phyloP scores from a whole-genome alignment of 441 rosid genomes.

The Rhodomyrtus psidioides region DNA sequence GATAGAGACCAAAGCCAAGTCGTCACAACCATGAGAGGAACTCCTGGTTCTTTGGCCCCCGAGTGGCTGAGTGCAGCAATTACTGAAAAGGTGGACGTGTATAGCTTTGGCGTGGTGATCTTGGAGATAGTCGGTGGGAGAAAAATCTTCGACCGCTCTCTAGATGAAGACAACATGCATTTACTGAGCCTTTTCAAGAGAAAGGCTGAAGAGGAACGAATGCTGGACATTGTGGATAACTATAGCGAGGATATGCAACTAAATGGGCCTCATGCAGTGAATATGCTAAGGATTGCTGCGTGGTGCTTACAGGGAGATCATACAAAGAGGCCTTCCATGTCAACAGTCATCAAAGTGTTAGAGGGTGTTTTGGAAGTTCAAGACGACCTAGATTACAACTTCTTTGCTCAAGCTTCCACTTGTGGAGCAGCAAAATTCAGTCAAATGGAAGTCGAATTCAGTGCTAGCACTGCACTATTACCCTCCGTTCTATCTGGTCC shows the following conservation, averaged over 20 bases:
- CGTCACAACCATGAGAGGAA: background rate
- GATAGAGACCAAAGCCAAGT: background rate
- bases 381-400: background rate
- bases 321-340: background rate
- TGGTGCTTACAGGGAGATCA: background rate
- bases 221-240: background rate
- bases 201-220: background rate
- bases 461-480: no score
- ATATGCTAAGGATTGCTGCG: background rate
- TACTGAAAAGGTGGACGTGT: background rate
- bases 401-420: background rate
- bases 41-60: background rate
- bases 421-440: accelerated
- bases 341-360: background rate
- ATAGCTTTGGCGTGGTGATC: background rate
- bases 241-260: background rate
- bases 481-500: background rate
- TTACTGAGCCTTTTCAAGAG: background rate
- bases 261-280: background rate
- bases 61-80: background rate
- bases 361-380: background rate
- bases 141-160: background rate
- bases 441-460: background rate
- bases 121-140: background rate
- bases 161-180: background rate